Evolutionary conservation across 805 yeast species (phyloP).

Genomic region (Debaryomyces castellii): DNA sequence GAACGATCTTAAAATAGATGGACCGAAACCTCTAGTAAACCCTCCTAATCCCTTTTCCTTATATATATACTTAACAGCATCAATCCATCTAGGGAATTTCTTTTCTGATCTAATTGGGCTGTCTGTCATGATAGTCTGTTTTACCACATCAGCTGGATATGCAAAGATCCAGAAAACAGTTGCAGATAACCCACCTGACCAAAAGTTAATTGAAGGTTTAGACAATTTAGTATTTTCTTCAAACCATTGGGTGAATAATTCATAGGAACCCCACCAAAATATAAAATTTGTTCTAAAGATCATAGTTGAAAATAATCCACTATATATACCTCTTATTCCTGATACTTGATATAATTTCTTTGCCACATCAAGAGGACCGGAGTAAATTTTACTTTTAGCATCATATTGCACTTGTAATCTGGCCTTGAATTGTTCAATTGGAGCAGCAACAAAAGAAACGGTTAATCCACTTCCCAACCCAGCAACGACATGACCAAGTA

Average conservation of each 20-base stretch:
- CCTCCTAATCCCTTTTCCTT: slow-evolving; percentile 62
- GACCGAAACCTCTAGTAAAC: slow-evolving; percentile 78
- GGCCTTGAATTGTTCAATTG: slow-evolving; percentile 87
- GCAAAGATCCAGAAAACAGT: slow-evolving; percentile 87
- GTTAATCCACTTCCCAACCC: slow-evolving; percentile 88
- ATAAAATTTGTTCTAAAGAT: slow-evolving; percentile 83
- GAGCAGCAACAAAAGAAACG: slow-evolving; percentile 93
- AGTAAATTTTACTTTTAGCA: slow-evolving; percentile 60
- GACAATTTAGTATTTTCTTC: slow-evolving; percentile 62
- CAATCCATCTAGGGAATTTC: slow-evolving; percentile 65
- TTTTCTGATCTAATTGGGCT: slow-evolving; percentile 61
- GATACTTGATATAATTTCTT: slow-evolving; percentile 53
- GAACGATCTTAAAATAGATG: slow-evolving; percentile 77
- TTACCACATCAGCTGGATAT: slow-evolving; percentile 85
- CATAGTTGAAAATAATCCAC: slow-evolving; percentile 84
- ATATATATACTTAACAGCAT: slow-evolving; percentile 71
- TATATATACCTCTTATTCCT: slow-evolving; percentile 73
- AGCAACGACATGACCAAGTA: slow-evolving; percentile 72
- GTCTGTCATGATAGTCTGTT: slow-evolving; percentile 82
- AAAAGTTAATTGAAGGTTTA: slow-evolving; percentile 74
- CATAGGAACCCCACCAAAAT: slow-evolving; percentile 95
- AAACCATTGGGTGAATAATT: slow-evolving; percentile 69
- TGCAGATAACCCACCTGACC: slow-evolving; percentile 90
- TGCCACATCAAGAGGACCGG: slow-evolving; percentile 81
- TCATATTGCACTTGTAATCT: slow-evolving; percentile 89